A percentile compares a stretch with the other conserved stretches of the same genome.
Evolutionary conservation across 2,329 filamentous ascomycete species (phyloP).

Genomic region (Falciphora oryzae): DNA sequence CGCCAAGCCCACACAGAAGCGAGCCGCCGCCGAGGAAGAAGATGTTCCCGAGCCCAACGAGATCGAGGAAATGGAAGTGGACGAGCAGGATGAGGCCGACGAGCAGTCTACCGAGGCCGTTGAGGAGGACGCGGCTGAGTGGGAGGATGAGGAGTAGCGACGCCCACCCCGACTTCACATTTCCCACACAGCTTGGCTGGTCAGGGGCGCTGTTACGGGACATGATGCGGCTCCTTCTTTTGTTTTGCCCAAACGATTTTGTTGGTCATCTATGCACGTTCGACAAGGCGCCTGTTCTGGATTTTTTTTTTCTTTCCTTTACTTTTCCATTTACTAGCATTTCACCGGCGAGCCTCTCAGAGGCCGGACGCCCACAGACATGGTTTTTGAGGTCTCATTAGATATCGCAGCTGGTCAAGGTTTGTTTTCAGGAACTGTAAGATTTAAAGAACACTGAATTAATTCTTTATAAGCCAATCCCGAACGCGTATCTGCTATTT

Average conservation of each 20-base stretch:
- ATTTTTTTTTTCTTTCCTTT: too few relatives aligned
- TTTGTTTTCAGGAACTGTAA: too few relatives aligned
- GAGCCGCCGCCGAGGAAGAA: not conserved
- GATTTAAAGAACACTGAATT: too few relatives aligned
- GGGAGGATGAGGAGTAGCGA: not conserved
- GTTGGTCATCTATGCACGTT: not conserved
- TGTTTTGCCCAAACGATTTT: too few relatives aligned
- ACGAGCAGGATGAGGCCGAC: not conserved
- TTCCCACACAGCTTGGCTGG: too few relatives aligned
- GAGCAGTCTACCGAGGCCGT: not conserved
- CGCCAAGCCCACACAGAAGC: not conserved
- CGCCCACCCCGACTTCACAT: not conserved
- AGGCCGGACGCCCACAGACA: not conserved
- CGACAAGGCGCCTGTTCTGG: not conserved
- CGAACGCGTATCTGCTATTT: too few relatives aligned
- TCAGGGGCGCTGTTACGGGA: not conserved
- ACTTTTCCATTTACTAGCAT: not conserved
- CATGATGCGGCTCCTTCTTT: too few relatives aligned
- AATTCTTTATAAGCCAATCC: too few relatives aligned
- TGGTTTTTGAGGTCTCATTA: not conserved
- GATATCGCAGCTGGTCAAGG: too few relatives aligned
- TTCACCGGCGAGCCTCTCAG: not conserved
- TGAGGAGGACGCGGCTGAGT: not conserved
- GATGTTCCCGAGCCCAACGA: not conserved
- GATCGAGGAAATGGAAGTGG: not conserved